Conservation (phyloP, 805 yeast species). For the Cyberlindnera mycetangii region DNA sequence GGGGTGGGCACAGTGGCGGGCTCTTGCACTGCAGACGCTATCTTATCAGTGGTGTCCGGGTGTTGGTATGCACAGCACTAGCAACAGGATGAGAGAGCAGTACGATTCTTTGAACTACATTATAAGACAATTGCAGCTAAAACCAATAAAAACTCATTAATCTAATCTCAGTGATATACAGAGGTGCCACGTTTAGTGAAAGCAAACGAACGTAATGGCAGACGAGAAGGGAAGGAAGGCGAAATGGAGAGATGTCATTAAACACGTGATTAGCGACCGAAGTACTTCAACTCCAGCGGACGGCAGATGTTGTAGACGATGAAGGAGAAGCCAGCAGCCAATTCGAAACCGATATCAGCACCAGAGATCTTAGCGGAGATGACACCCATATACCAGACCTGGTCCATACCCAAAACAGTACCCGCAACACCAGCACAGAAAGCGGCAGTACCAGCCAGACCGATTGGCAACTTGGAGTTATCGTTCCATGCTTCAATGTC, state of each 20-base stretch:
- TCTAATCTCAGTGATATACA: background rate
- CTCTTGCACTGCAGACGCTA: too few species aligned
- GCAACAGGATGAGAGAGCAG: background rate
- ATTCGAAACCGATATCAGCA: conserved; percentile 87
- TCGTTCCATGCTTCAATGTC: conserved; percentile 61
- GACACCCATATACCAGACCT: conserved; percentile 79
- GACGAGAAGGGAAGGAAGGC: background rate
- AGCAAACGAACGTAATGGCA: conserved; percentile 7
- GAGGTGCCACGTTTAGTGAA: conserved; percentile 2
- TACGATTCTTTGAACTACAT: too few species aligned
- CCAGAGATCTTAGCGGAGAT: conserved; percentile 69
- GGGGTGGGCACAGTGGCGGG: too few species aligned
- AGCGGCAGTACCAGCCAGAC: conserved; percentile 74
- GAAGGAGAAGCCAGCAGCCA: conserved; percentile 66
- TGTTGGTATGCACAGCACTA: background rate
- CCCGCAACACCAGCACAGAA: conserved; percentile 85
- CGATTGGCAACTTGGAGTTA: conserved; percentile 61
- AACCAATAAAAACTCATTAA: background rate
- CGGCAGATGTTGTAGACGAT: conserved; percentile 58
- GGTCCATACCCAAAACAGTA: conserved; percentile 83
- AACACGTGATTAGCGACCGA: conserved; percentile 37
- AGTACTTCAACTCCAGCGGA: conserved; percentile 66
- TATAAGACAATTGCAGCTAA: background rate
- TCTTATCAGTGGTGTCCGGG: background rate
- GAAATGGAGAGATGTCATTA: background rate